Percentiles rank a stretch among this genome's conserved stretches.
Conservation (phyloP, 2,329 filamentous ascomycete species). For the Aspergillus hiratsukae region DNA sequence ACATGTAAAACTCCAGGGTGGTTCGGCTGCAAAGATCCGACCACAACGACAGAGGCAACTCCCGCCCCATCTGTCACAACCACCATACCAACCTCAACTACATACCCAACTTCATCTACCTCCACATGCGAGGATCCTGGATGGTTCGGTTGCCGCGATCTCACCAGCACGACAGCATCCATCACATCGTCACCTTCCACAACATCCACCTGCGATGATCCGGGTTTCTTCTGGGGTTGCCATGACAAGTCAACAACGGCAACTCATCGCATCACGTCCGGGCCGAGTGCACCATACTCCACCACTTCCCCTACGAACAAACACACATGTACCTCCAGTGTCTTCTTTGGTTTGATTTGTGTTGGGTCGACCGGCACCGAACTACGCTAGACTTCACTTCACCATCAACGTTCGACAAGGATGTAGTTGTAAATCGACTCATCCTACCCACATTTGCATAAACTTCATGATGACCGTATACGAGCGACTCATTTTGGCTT, state of each 20-base stretch:
- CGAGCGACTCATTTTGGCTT: neutral
- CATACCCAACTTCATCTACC: slow-evolving; percentile 5
- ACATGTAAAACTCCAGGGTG: slow-evolving; percentile 36
- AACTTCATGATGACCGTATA: neutral
- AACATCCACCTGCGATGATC: slow-evolving; percentile 43
- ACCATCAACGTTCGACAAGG: neutral
- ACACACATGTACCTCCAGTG: slow-evolving; percentile 22
- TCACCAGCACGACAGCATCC: slow-evolving; percentile 14
- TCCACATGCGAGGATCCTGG: slow-evolving; percentile 25
- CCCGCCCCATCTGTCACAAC: slow-evolving; percentile 15
- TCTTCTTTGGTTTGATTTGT: slow-evolving; percentile 26
- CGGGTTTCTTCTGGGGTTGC: slow-evolving; percentile 57
- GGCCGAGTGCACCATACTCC: slow-evolving; percentile 18
- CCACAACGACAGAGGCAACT: slow-evolving; percentile 21
- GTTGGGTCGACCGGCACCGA: slow-evolving; percentile 1
- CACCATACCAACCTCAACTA: slow-evolving; percentile 12
- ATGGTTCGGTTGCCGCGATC: slow-evolving; percentile 35
- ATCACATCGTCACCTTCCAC: slow-evolving; percentile 12
- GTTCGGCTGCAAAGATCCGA: slow-evolving; percentile 39
- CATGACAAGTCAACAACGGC: slow-evolving; percentile 36
- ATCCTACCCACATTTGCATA: neutral
- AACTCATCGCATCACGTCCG: slow-evolving; percentile 29
- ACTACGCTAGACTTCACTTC: neutral
- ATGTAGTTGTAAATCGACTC: neutral
- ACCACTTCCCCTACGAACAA: slow-evolving; percentile 16